These are phyloP conservation scores for Asterionellopsis glacialis DNA, from an alignment of 108 stramenopile genomes.

Conservation along the genomic window DNA sequence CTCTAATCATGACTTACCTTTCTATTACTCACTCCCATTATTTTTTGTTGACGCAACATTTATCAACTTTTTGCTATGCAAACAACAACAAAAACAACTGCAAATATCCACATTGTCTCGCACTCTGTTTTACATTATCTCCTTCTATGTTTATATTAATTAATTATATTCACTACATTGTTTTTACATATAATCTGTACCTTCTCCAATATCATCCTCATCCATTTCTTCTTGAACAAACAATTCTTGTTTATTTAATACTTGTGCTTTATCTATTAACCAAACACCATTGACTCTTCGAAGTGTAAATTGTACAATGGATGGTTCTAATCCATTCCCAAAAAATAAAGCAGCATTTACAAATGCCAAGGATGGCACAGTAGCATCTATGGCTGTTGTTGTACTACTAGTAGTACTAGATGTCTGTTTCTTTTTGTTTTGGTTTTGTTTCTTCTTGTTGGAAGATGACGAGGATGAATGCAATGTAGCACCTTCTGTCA, in stretches of 20 bases:
- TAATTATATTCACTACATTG: not conserved
- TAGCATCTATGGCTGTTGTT: not conserved
- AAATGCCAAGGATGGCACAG: conserved; percentile 19
- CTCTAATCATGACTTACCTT: too few species aligned
- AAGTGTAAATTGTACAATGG: conserved; percentile 31
- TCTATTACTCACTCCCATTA: too few species aligned
- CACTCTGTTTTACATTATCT: too few species aligned
- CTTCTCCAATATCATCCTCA: not conserved
- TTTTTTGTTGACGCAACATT: too few species aligned
- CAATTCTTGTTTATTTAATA: conserved; percentile 9
- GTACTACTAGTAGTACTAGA: not conserved
- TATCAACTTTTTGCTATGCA: too few species aligned
- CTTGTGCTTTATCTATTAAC: conserved; percentile 30
- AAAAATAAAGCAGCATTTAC: conserved; percentile 47
- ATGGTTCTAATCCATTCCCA: conserved; percentile 24
- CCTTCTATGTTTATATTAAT: not conserved
- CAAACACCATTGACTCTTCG: conserved; percentile 29
- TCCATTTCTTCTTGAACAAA: not conserved
- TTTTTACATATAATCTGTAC: not conserved
- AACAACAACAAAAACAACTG: too few species aligned
- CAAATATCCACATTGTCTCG: too few species aligned
- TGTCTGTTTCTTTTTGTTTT: too few species aligned
- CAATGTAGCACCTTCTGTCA: conserved; percentile 26
- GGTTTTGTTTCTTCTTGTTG: too few species aligned
- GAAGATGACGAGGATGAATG: too few species aligned